A percentile compares a stretch with the other conserved stretches of the same genome.
phyloP scores from a whole-genome alignment of 139 green algal species.

The Chlorella vulgaris region DNA sequence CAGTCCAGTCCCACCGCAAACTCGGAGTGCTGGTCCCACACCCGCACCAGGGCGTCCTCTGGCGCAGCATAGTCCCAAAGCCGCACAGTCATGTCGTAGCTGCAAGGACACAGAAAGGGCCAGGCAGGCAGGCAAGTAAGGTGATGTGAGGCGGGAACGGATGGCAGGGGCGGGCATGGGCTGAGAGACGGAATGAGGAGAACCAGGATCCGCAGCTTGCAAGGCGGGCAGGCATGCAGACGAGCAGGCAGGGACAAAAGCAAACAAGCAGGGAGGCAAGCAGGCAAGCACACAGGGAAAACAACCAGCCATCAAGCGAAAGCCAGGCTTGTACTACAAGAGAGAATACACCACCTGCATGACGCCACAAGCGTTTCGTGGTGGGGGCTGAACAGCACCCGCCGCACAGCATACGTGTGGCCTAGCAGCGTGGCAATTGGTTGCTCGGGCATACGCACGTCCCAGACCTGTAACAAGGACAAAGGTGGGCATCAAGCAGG shows the following conservation, averaged over 20 bases:
- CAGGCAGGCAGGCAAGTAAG: not conserved
- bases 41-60: slow-evolving; percentile 67
- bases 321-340: too few species aligned
- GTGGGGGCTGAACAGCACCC: slow-evolving; percentile 91
- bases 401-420: slow-evolving; percentile 71
- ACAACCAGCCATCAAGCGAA: too few species aligned
- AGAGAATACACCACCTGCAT: slow-evolving; percentile 63
- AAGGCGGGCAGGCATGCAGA: too few species aligned
- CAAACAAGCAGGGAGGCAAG: too few species aligned
- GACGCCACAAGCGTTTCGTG: slow-evolving; percentile 77
- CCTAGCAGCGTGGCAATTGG: slow-evolving; percentile 76
- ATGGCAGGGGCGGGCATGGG: too few species aligned
- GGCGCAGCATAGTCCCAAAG: slow-evolving; percentile 88
- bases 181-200: too few species aligned
- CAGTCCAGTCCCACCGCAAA: slow-evolving; percentile 94
- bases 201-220: too few species aligned
- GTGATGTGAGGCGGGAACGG: not conserved
- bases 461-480: slow-evolving; percentile 62
- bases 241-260: too few species aligned
- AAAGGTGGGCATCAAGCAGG: not conserved
- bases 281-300: too few species aligned
- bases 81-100: slow-evolving; percentile 67
- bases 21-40: slow-evolving; percentile 92
- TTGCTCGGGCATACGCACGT: slow-evolving; percentile 71
- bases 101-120: not conserved